phyloP scores from a whole-genome alignment of 2,329 filamentous ascomycete genomes.

The Nigrograna mackinnonii region DNA sequence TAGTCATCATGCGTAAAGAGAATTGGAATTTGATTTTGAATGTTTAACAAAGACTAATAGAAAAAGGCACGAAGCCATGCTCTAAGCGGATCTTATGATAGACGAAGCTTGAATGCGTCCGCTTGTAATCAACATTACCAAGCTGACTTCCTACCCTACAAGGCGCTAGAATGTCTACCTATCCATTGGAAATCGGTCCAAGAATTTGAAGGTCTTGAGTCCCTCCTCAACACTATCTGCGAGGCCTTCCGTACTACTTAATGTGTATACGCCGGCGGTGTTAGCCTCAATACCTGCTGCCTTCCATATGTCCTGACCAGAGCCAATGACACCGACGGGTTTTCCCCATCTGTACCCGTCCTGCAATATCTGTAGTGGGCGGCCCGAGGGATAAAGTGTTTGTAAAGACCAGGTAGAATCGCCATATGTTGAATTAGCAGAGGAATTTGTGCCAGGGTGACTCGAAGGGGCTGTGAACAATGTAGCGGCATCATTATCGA shows the following conservation, averaged over 20 bases:
- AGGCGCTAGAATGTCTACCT: neutral
- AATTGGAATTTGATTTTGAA: too few species aligned
- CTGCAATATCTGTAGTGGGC: constrained; percentile 65
- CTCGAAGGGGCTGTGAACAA: constrained; percentile 54
- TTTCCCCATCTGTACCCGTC: constrained; percentile 72
- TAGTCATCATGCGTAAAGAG: too few species aligned
- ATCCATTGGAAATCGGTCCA: constrained; percentile 66
- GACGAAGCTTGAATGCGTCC: neutral
- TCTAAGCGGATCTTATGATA: neutral
- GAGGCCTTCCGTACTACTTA: constrained; percentile 16
- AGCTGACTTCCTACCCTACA: neutral
- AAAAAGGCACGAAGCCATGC: neutral
- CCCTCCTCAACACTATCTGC: constrained; percentile 49
- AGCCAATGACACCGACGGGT: constrained; percentile 65
- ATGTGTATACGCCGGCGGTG: constrained; percentile 41
- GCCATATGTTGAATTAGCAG: constrained; percentile 18
- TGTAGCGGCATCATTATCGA: constrained; percentile 58
- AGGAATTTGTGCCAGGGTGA: constrained; percentile 28
- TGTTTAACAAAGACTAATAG: too few species aligned
- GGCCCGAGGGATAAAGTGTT: constrained; percentile 64
- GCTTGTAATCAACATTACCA: neutral
- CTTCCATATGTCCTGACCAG: constrained; percentile 42
- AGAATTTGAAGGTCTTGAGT: constrained; percentile 67
- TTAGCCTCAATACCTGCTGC: constrained; percentile 49
- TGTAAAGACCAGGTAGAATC: constrained; percentile 42